These are phyloP conservation scores for Saccharomycopsis vini DNA, from an alignment of 805 yeast genomes.

Conservation along the genomic window DNA sequence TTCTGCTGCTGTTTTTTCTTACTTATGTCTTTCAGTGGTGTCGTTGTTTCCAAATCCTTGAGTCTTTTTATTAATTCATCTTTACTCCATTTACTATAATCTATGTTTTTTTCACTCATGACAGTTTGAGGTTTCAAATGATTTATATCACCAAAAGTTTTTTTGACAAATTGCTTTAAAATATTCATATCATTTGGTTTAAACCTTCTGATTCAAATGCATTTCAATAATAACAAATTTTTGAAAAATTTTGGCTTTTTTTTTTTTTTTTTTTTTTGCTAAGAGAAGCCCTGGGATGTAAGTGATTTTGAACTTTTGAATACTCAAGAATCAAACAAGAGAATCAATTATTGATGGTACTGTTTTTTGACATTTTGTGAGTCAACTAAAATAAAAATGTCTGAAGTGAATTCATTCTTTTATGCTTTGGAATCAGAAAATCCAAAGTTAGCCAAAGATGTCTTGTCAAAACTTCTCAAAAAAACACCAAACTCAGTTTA, in stretches of 20 bases:
- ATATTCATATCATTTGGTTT: too few species aligned
- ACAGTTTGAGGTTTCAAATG: too few species aligned
- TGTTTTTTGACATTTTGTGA: neutral
- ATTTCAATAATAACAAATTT: too few species aligned
- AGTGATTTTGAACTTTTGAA: too few species aligned
- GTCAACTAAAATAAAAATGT: neutral
- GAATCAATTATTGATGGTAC: neutral
- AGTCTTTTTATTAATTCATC: slow-evolving; percentile 8
- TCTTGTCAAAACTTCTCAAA: slow-evolving; percentile 26
- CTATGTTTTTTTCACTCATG: neutral
- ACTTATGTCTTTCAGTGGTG: neutral
- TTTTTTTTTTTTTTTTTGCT: too few species aligned
- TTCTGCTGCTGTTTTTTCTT: neutral
- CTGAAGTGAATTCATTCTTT: slow-evolving; percentile 8
- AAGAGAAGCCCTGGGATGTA: too few species aligned
- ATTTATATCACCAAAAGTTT: too few species aligned
- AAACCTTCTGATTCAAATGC: too few species aligned
- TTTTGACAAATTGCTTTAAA: too few species aligned
- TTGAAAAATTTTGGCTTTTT: too few species aligned
- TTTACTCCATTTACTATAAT: slow-evolving; percentile 8
- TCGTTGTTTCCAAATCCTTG: slow-evolving; percentile 1
- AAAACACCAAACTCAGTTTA: slow-evolving; percentile 30
- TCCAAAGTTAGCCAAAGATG: slow-evolving; percentile 27
- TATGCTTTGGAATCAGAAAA: slow-evolving; percentile 32
- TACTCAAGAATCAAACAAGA: too few species aligned